Base-by-base conservation (phyloP, 192 early-diverging fungal genomes). In the Dispira parvispora region DNA sequence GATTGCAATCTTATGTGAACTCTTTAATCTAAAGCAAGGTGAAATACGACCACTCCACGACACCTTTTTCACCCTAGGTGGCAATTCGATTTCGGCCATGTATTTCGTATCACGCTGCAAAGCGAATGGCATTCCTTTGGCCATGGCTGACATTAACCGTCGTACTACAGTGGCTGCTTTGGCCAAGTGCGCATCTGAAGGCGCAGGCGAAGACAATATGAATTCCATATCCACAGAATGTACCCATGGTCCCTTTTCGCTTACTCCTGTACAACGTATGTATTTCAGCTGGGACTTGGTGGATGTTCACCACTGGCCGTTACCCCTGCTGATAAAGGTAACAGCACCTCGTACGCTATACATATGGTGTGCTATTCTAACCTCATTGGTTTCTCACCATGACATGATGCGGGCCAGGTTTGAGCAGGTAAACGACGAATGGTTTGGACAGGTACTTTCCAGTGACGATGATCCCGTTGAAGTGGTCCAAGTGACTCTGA, bases 31-130 rank as follows among this genome's bases (percentile, higher is more conserved):
- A 38, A 38, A 38, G 1, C 32, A 1, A 6, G 32, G 6, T 1
- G 32, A 38, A 38, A 6, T 38, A 38, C 32, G 6, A 38, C 32
- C 50, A 0, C 50, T 11, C 50, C 58, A n/a, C 3, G 18, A 14
- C n/a, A 32, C 58, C 12, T 61, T 61, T 44, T 61, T 61, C 42
- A 38, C n/a, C n/a, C 43, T 61, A 8, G 58, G 58, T 8, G 58
- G 58, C n/a, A 38, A 61, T 42, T 61, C 58, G 42, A 6, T 61
- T 43, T 61, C 58, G n/a, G 58, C 58, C 58, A 61, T 61, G 10
- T 42, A 44, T 12, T 61, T 61, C n/a, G 32, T 52, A 11, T 20
- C 50, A n/a, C 20, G 26, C 1, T 52, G 50, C 50, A 20, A 26
- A 26, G 8, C 20, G 1, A 9, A 52, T 9, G 50, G 50, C 18